These are phyloP conservation scores for Sporothrix dimorphospora DNA, from an alignment of 2,329 filamentous ascomycete species.

Conservation along the genomic window DNA sequence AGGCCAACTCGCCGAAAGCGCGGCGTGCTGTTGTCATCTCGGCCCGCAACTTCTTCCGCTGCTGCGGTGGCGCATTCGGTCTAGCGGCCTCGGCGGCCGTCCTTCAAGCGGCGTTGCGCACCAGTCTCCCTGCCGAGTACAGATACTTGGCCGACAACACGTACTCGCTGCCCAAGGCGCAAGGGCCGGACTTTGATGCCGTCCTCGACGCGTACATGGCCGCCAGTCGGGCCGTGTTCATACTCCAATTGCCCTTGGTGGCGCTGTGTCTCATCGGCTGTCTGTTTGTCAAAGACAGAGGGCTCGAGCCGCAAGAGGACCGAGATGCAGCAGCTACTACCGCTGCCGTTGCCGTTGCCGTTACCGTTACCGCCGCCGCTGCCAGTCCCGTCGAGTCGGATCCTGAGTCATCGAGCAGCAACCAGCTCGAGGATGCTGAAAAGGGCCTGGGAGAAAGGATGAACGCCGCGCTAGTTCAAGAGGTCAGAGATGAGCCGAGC, in stretches of 20 bases:
- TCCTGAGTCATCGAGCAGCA: neutral
- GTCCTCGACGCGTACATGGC: constrained; percentile 38
- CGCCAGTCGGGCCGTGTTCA: constrained; percentile 59
- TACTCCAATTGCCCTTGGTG: constrained; percentile 58
- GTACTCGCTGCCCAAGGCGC: constrained; percentile 38
- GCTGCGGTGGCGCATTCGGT: neutral
- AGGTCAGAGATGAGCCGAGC: neutral
- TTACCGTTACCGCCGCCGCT: neutral
- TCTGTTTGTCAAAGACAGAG: constrained; percentile 55
- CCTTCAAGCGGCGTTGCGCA: neutral
- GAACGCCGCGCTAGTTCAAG: neutral
- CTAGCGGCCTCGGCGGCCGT: neutral
- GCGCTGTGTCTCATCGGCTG: constrained; percentile 54
- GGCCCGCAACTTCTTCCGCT: neutral
- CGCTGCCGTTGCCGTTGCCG: too few species aligned
- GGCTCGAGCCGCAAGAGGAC: constrained; percentile 42
- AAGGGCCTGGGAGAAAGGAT: neutral
- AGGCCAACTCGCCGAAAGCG: neutral
- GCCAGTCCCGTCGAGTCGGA: neutral
- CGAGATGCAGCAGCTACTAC: neutral
- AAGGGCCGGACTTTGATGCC: constrained; percentile 28
- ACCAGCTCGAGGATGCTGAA: neutral
- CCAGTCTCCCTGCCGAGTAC: neutral
- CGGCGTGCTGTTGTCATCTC: neutral
- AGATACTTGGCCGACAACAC: constrained; percentile 37